phyloP scores from a whole-genome alignment of 345 rosid genomes.

The Populus pruinosa region DNA sequence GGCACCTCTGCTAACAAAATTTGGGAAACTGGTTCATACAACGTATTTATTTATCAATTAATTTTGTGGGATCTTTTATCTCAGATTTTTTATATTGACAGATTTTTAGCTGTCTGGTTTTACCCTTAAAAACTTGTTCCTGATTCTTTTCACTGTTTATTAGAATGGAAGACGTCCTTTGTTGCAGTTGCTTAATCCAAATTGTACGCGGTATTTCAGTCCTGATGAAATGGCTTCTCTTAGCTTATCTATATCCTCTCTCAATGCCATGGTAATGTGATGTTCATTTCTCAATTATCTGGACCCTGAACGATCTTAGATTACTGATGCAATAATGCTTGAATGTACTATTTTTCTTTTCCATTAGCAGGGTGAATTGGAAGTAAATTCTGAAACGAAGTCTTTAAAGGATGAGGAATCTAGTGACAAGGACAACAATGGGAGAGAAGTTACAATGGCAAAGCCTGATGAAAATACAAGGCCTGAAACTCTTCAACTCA shows the following conservation, averaged over 20 bases:
- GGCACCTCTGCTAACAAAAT: neutral
- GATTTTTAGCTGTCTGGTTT: neutral
- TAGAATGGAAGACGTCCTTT: constrained; percentile 77
- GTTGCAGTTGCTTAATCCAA: constrained; percentile 80
- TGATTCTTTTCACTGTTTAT: constrained; percentile 13
- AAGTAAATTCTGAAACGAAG: constrained; percentile 35
- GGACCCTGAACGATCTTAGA: neutral
- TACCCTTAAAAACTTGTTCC: neutral
- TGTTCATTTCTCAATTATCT: neutral
- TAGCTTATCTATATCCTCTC: constrained; percentile 57
- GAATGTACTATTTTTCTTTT: constrained; percentile 3
- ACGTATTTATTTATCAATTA: neutral
- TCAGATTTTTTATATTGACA: neutral
- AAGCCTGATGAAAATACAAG: constrained; percentile 21
- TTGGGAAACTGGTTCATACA: neutral
- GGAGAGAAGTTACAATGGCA: constrained; percentile 26
- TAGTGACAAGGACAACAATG: constrained; percentile 27
- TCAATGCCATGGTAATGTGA: constrained; percentile 56
- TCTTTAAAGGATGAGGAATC: constrained; percentile 32
- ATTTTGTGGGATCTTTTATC: neutral
- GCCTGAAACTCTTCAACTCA: constrained; percentile 26
- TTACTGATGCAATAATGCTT: neutral
- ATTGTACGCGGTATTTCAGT: constrained; percentile 66
- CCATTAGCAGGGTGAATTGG: constrained; percentile 45
- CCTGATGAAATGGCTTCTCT: constrained; percentile 73